Conservation (phyloP, 208 protist species). For the Leptomonas seymouri region DNA sequence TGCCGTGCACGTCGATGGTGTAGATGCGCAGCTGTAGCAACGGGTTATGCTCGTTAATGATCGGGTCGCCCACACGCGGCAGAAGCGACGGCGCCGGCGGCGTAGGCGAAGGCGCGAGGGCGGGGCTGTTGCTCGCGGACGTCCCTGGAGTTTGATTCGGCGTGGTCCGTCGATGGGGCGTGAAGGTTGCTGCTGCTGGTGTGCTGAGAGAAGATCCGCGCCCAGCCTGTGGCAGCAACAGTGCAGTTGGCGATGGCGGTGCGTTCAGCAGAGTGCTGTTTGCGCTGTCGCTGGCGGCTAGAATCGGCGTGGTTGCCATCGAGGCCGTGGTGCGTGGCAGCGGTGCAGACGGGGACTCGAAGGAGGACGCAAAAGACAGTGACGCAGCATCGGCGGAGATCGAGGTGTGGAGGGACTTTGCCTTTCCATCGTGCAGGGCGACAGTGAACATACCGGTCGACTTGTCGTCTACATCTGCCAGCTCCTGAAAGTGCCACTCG, state of each 20-base stretch:
- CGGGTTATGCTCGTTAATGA: conserved; percentile 30
- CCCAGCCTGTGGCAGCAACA: background rate
- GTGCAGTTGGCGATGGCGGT: conserved; percentile 8
- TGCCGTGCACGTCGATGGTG: conserved; percentile 6
- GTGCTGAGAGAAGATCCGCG: background rate
- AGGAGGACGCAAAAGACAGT: background rate
- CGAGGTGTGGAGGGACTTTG: conserved; percentile 13
- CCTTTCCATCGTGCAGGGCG: conserved; percentile 37
- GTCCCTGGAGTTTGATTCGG: conserved; percentile 21
- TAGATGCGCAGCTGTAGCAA: conserved; percentile 27
- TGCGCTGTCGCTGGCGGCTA: background rate
- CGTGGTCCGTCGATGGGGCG: conserved; percentile 17
- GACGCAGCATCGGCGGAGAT: conserved; percentile 12
- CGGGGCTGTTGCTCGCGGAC: conserved; percentile 30
- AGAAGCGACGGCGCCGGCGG: conserved; percentile 32
- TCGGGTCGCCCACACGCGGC: conserved; percentile 32
- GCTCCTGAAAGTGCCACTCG: conserved; percentile 73
- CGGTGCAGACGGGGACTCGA: background rate
- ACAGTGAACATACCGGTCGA: conserved; percentile 57
- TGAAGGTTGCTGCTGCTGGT: background rate
- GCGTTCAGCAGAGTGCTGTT: background rate
- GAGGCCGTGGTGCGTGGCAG: conserved; percentile 1
- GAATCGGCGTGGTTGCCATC: background rate
- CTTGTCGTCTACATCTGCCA: conserved; percentile 42
- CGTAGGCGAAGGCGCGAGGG: conserved; percentile 15